A percentile compares a stretch with the other conserved stretches of the same genome.
Evolutionary conservation across 768 basidiomycete species (phyloP).

Genomic region (Pleurotus pulmonarius): DNA sequence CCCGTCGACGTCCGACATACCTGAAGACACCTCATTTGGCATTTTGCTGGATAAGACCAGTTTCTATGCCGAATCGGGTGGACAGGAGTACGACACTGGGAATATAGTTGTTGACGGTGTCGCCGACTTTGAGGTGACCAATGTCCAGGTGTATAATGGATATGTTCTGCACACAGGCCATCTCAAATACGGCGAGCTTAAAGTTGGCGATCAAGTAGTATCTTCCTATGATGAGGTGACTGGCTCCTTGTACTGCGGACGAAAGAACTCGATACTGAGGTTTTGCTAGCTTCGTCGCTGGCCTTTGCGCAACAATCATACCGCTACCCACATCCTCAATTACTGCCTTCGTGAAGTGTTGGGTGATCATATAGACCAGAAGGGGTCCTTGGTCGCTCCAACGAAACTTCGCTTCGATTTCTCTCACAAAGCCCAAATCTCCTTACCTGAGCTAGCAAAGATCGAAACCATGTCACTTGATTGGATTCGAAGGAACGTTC

Average conservation of each 20-base stretch:
- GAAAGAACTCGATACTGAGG: conserved; percentile 2
- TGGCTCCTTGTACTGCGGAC: no score
- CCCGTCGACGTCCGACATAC: conserved; percentile 60
- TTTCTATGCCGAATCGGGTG: conserved; percentile 97
- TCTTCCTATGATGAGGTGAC: conserved; percentile 89
- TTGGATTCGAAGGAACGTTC: conserved; percentile 89
- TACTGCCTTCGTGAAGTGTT: conserved; percentile 88
- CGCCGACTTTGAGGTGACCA: conserved; percentile 89
- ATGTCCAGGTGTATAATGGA: conserved; percentile 93
- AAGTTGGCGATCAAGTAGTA: conserved; percentile 77
- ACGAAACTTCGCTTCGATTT: conserved; percentile 98
- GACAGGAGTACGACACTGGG: conserved; percentile 96
- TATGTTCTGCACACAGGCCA: conserved; percentile 92
- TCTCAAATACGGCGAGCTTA: conserved; percentile 83
- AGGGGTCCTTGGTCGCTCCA: conserved; percentile 94
- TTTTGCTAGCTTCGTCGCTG: conserved; percentile 73
- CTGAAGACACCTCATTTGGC: conserved; percentile 71
- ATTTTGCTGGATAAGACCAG: conserved; percentile 87
- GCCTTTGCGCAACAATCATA: conserved; percentile 97
- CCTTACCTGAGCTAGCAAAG: conserved; percentile 68
- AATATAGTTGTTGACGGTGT: conserved; percentile 89
- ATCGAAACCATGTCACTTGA: conserved; percentile 83
- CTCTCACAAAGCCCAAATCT: conserved; percentile 88
- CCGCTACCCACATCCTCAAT: conserved; percentile 97
- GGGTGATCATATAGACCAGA: conserved; percentile 97